These are phyloP conservation scores for Dioscorea zingiberensis DNA, from an alignment of 106 monocot genomes.

Conservation along the genomic window DNA sequence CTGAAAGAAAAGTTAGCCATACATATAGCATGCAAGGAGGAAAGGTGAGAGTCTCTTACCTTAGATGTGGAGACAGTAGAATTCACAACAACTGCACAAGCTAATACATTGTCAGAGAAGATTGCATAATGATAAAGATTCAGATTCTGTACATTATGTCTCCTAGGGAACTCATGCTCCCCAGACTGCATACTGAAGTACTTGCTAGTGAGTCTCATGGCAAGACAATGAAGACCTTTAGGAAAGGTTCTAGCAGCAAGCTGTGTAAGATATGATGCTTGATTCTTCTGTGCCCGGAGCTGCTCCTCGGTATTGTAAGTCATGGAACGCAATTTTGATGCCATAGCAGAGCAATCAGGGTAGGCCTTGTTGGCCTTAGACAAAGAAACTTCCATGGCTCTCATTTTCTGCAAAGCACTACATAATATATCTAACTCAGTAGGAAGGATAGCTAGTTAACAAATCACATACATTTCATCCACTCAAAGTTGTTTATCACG, in stretches of 20 bases:
- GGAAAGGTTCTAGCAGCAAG: constrained; percentile 74
- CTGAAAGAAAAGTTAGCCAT: neutral
- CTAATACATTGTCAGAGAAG: constrained; percentile 90
- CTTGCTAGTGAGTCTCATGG: constrained; percentile 72
- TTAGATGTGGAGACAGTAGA: constrained; percentile 54
- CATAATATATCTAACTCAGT: constrained; percentile 10
- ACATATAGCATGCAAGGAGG: neutral
- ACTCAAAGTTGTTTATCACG: too few species aligned
- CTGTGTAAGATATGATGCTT: constrained; percentile 65
- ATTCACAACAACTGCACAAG: constrained; percentile 81
- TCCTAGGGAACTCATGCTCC: constrained; percentile 33
- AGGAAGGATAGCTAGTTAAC: too few species aligned
- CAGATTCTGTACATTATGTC: constrained; percentile 18
- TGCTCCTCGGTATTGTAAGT: constrained; percentile 68
- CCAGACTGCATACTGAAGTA: constrained; percentile 54
- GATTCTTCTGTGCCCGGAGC: constrained; percentile 58
- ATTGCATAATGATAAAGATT: constrained; percentile 80
- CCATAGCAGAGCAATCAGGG: constrained; percentile 76
- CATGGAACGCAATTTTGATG: constrained; percentile 76
- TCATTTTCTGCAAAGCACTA: constrained; percentile 88
- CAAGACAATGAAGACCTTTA: constrained; percentile 89
- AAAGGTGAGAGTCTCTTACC: constrained; percentile 26
- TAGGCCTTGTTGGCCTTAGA: constrained; percentile 63
- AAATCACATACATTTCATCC: too few species aligned
- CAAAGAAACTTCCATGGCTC: constrained; percentile 67